Evolutionary conservation across 2,329 filamentous ascomycete species (phyloP).

Genomic region (Amphichorda felina): DNA sequence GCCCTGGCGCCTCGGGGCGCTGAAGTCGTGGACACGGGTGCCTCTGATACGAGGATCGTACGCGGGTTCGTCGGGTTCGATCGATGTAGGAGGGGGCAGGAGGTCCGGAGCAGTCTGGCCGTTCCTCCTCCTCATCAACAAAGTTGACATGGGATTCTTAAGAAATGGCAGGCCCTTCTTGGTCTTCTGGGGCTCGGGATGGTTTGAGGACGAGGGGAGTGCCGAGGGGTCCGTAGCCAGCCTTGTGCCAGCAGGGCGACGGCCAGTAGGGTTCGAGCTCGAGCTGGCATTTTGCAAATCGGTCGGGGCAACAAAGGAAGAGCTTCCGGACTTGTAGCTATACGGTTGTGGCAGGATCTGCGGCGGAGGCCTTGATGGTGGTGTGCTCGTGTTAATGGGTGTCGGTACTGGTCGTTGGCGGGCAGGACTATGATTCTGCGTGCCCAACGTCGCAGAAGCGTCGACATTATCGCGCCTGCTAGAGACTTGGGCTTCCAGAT

Average conservation of each 20-base stretch:
- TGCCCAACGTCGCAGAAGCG: not conserved
- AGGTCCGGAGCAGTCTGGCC: slow-evolving; percentile 35
- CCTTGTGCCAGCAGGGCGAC: slow-evolving; percentile 28
- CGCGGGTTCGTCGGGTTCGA: slow-evolving; percentile 27
- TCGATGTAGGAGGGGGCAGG: slow-evolving; percentile 24
- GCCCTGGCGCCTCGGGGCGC: slow-evolving; percentile 40
- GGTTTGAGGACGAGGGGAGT: slow-evolving; percentile 14
- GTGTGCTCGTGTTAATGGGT: slow-evolving; percentile 15
- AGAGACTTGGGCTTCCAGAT: not conserved
- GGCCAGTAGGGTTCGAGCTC: slow-evolving; percentile 17
- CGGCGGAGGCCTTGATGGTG: slow-evolving; percentile 15
- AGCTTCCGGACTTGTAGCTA: slow-evolving; percentile 12
- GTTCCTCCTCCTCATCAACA: slow-evolving; percentile 44
- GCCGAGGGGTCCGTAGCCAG: slow-evolving; percentile 21
- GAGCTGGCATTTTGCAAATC: slow-evolving; percentile 25
- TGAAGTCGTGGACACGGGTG: slow-evolving; percentile 54
- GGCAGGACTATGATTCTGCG: not conserved
- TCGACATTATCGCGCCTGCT: not conserved
- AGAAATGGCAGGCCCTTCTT: slow-evolving; percentile 45
- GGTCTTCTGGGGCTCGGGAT: slow-evolving; percentile 28
- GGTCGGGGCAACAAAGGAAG: slow-evolving; percentile 37
- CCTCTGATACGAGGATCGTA: slow-evolving; percentile 55
- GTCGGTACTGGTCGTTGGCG: slow-evolving; percentile 5
- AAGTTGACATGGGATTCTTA: slow-evolving; percentile 47
- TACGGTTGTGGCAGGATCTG: slow-evolving; percentile 10